These are phyloP conservation scores for Talaromyces liani DNA, from an alignment of 495 filamentous ascomycete species.

Conservation along the genomic window DNA sequence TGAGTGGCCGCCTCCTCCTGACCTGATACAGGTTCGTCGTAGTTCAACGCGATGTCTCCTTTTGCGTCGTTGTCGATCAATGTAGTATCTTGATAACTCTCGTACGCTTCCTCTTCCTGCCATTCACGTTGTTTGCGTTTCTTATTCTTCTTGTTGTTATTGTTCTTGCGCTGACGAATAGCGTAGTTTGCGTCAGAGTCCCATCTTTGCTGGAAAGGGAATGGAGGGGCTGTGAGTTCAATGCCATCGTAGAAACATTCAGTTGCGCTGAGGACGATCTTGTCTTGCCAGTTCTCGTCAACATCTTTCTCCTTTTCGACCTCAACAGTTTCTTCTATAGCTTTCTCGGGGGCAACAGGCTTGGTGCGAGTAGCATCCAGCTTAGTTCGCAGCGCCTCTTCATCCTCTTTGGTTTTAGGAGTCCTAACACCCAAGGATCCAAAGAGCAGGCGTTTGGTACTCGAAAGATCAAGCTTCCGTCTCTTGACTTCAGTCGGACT, in stretches of 20 bases:
- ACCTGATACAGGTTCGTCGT: slow-evolving; percentile 32
- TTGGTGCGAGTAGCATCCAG: slow-evolving; percentile 30
- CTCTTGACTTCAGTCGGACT: slow-evolving; percentile 21
- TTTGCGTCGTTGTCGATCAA: slow-evolving; percentile 17
- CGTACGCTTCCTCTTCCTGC: slow-evolving; percentile 21
- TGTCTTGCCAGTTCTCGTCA: slow-evolving; percentile 57
- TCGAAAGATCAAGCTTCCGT: slow-evolving; percentile 53
- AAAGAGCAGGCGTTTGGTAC: slow-evolving; percentile 62
- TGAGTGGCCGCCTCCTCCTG: not conserved
- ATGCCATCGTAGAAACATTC: slow-evolving; percentile 77
- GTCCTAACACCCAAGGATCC: slow-evolving; percentile 62
- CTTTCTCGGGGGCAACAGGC: not conserved
- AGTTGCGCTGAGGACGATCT: slow-evolving; percentile 63
- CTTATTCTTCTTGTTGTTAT: slow-evolving; percentile 38
- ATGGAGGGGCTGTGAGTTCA: slow-evolving; percentile 69
- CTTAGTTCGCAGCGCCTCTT: slow-evolving; percentile 51
- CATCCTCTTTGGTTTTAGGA: slow-evolving; percentile 61
- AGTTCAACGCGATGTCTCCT: slow-evolving; percentile 40
- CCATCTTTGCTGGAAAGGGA: slow-evolving; percentile 88
- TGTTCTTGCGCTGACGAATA: slow-evolving; percentile 26
- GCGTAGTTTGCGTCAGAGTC: slow-evolving; percentile 60
- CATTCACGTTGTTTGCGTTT: slow-evolving; percentile 47
- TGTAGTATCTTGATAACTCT: slow-evolving; percentile 1
- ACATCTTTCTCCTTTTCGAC: slow-evolving; percentile 12
- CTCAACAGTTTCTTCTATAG: slow-evolving; percentile 16